Evolutionary conservation across 2,329 filamentous ascomycete genomes (phyloP).

Genomic region (Ophiostoma piceae): DNA sequence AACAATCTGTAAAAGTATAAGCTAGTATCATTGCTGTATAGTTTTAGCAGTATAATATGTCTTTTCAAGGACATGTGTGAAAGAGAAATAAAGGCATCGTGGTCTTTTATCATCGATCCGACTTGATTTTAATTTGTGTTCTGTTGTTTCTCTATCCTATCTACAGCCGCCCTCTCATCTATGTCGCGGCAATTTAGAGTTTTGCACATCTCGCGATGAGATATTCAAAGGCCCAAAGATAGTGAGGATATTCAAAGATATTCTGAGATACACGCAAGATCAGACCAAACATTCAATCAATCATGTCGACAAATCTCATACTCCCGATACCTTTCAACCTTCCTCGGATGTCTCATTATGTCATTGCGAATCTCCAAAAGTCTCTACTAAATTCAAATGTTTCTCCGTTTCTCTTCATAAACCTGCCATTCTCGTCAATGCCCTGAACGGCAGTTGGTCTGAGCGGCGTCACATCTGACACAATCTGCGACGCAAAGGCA

Average conservation of each 20-base stretch:
- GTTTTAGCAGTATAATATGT: too few relatives aligned
- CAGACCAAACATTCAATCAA: not conserved
- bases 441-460: constrained; percentile 22
- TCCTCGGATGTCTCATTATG: not conserved
- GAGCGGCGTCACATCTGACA: constrained; percentile 26
- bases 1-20: not conserved
- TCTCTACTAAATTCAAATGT: not conserved
- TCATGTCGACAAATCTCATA: not conserved
- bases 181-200: too few relatives aligned
- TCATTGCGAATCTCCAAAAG: too few relatives aligned
- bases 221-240: not conserved
- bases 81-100: too few relatives aligned
- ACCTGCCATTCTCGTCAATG: constrained; percentile 26
- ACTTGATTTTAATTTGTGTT: not conserved
- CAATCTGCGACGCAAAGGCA: constrained; percentile 19
- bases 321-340: not conserved
- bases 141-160: not conserved
- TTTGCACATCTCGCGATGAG: not conserved
- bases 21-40: not conserved
- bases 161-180: too few relatives aligned
- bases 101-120: not conserved
- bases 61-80: too few relatives aligned
- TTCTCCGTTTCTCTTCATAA: not conserved
- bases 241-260: not conserved
- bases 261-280: not conserved